Conservation (phyloP, 306 rosid genomes). For the Sicyos baderoa region DNA sequence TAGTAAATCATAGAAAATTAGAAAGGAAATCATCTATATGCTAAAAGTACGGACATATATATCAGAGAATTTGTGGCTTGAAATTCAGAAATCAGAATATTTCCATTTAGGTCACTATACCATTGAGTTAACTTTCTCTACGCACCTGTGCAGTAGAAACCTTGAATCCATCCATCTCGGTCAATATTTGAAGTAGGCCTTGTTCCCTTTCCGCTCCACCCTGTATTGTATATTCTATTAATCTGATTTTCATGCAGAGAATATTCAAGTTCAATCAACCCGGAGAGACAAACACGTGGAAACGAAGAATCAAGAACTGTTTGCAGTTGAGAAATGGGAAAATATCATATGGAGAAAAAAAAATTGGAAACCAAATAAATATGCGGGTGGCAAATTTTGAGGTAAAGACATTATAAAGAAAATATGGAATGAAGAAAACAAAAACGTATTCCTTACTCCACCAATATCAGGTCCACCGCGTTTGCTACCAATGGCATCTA, state of each 20-base stretch:
- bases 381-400: neutral
- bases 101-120: neutral
- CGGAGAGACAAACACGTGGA: too few relatives aligned
- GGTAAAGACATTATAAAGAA: neutral
- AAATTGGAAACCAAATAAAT: neutral
- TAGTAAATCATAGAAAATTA: neutral
- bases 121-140: neutral
- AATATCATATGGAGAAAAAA: neutral
- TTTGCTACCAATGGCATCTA: constrained; percentile 99
- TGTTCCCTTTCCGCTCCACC: constrained; percentile 99
- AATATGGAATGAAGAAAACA: constrained; percentile 15
- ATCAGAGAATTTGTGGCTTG: neutral
- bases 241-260: neutral
- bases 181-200: constrained; percentile 91
- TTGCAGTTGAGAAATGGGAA: neutral
- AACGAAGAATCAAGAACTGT: neutral
- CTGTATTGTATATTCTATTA: constrained; percentile 35
- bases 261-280: constrained; percentile 1
- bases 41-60: constrained; percentile 4
- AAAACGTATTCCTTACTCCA: constrained; percentile 57
- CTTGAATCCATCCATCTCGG: constrained; percentile 97
- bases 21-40: neutral
- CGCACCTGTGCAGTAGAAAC: constrained; percentile 79
- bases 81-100: neutral
- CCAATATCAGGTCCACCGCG: constrained; percentile 99